Conservation (phyloP, 176 grass and related monocot species). For the Luzula sylvatica region DNA sequence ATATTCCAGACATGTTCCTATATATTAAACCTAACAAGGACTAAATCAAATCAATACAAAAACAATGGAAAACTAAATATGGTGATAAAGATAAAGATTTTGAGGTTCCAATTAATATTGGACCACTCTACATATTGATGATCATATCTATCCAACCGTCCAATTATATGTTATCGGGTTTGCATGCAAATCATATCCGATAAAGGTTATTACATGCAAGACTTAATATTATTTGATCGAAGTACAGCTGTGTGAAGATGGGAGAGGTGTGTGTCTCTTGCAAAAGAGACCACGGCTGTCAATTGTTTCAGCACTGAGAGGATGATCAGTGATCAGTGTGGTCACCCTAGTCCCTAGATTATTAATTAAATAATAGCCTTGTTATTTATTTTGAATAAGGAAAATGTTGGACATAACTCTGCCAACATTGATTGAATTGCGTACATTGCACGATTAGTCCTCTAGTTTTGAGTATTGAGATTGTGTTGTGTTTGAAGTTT, state of each 20-base stretch:
- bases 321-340: not conserved
- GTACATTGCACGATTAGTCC: no score
- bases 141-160: not conserved
- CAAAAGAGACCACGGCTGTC: slow-evolving; percentile 10
- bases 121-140: slow-evolving; percentile 16
- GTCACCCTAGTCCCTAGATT: no score
- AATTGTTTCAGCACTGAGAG: slow-evolving; percentile 11
- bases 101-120: not conserved
- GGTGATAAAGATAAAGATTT: not conserved
- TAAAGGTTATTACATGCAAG: not conserved
- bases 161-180: slow-evolving; percentile 2
- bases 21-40: slow-evolving; percentile 7
- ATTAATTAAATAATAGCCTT: no score
- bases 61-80: not conserved
- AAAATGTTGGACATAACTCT: no score
- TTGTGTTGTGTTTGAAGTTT: no score
- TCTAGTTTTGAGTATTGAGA: no score
- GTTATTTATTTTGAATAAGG: no score
- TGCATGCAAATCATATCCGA: not conserved
- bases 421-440: no score
- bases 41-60: slow-evolving; percentile 13
- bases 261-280: slow-evolving; percentile 6
- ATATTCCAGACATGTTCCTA: slow-evolving; percentile 9
- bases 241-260: slow-evolving; percentile 16
- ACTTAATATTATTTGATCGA: no score